Conservation (phyloP, 176 grass and related monocot genomes). For the Hordeum marinum region DNA sequence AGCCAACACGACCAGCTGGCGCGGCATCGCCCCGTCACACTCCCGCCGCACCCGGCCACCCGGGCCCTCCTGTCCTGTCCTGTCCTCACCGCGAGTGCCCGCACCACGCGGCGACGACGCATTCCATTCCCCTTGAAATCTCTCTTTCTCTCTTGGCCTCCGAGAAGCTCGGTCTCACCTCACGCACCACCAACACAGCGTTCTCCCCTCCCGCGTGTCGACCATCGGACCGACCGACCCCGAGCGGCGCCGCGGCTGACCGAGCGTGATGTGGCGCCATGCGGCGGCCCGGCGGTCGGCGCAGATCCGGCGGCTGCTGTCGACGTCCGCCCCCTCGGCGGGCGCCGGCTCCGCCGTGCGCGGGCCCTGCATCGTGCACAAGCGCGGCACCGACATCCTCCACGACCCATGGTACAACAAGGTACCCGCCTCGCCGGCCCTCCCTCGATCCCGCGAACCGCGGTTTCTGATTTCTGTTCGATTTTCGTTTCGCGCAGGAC, state of each 20-base stretch:
- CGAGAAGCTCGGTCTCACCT: conserved; percentile 10
- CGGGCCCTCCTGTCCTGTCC: neutral
- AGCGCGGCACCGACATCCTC: conserved; percentile 92
- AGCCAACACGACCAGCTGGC: neutral
- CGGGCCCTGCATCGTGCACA: conserved; percentile 86
- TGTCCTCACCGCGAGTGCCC: conserved; percentile 30
- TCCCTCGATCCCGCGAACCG: neutral
- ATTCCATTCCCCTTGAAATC: conserved; percentile 29
- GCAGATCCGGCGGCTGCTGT: conserved; percentile 59
- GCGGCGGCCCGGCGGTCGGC: conserved; percentile 46
- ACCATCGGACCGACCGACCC: neutral
- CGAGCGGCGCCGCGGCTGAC: neutral
- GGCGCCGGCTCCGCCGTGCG: conserved; percentile 39
- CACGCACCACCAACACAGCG: neutral
- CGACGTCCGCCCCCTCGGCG: conserved; percentile 31
- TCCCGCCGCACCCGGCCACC: too few relatives aligned
- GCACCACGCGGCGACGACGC: conserved; percentile 31
- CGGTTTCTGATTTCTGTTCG: neutral
- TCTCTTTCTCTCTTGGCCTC: neutral
- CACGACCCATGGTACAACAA: conserved; percentile 95
- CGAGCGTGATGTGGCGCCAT: conserved; percentile 57
- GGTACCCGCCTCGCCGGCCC: conserved; percentile 20
- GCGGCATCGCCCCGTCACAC: neutral
- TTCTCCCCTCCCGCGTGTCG: neutral
- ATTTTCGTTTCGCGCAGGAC: conserved; percentile 42